Percentiles rank a stretch among this genome's conserved stretches.
Conservation (phyloP, 495 filamentous ascomycete species). For the Neurospora tetraspora region DNA sequence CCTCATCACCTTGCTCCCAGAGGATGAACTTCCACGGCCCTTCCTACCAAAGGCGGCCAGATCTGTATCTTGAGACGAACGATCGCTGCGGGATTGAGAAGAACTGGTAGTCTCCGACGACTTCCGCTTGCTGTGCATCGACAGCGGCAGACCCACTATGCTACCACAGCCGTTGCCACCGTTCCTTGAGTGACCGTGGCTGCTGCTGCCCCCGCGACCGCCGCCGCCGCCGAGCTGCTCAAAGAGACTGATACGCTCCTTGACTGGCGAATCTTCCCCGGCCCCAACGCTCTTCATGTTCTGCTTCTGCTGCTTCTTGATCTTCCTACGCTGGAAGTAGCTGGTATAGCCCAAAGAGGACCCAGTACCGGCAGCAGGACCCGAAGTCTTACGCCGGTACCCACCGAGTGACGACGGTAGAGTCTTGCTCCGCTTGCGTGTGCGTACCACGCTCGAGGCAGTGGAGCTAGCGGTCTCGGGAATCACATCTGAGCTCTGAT, state of each 20-base stretch:
- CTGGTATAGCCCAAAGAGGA: neutral
- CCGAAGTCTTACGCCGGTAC: neutral
- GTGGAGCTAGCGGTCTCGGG: too few species aligned
- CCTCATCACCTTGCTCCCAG: conserved; percentile 10
- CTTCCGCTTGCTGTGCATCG: neutral
- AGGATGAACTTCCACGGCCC: neutral
- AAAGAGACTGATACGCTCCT: conserved; percentile 24
- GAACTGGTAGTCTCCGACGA: neutral
- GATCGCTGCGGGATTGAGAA: neutral
- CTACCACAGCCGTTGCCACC: neutral
- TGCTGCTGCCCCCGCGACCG: neutral
- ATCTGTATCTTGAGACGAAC: neutral
- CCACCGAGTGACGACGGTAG: neutral
- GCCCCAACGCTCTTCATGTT: conserved; percentile 1
- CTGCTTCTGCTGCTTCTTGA: conserved; percentile 1
- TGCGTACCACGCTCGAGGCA: neutral
- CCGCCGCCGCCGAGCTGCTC: conserved; percentile 11
- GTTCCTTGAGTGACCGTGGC: neutral
- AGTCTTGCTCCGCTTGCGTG: neutral
- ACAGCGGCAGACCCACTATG: neutral
- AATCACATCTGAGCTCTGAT: neutral
- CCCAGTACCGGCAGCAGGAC: neutral
- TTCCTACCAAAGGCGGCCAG: neutral
- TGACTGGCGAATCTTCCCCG: conserved; percentile 22
- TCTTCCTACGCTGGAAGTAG: neutral